Evolutionary conservation across 1,139 yeast genomes (phyloP), one percentile per base, ranked within the genome.

Genomic region (Meyerozyma smithsonii): DNA sequence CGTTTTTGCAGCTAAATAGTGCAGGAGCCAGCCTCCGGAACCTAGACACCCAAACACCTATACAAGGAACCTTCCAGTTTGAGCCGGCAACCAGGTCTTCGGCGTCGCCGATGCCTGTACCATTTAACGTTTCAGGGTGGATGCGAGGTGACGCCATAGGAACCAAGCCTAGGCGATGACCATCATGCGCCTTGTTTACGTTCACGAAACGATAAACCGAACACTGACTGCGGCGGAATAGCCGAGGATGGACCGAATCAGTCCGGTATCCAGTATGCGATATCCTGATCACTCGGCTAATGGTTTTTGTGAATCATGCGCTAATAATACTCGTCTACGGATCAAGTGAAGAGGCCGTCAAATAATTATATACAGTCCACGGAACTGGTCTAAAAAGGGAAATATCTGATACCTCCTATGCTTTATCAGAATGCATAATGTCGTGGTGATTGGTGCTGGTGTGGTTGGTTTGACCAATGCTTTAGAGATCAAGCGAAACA

Each of bases 401-500:
- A 23, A 23, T 23, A 11, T 23, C 25, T 12, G 25, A 11, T 11
- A 5, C 25, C 12, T 4, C 5, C n/a, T 3, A 3, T 23, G 10
- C 12, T 11, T 23, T 12, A n/a, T 15, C 8, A n/a, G 8, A 12
- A 26, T 26, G 30, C 17, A 12, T 6, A 26, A 26, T 15, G 46
- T 66, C 14, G 64, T 62, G 3, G 59, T 66, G 2, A 39, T 66
- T n/a, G 73, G 73, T 2, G 72, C 72, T 8, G 74, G 74, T 3
- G 73, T 67, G 3, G 43, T 54, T 39, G 74, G 74, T 2, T 56
- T 68, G n/a, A 67, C 73, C 14, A 54, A 66, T 1, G 73, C 72
- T 1, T 46, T 66, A 14, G 30, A 26, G 15, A 26, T 26, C 30
- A 26, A 26, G 30, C 12, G 16, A 58, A 59, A 37, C 50, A 67